phyloP scores from a whole-genome alignment of 192 early-diverging fungal genomes.

The Entomortierella parvispora region DNA sequence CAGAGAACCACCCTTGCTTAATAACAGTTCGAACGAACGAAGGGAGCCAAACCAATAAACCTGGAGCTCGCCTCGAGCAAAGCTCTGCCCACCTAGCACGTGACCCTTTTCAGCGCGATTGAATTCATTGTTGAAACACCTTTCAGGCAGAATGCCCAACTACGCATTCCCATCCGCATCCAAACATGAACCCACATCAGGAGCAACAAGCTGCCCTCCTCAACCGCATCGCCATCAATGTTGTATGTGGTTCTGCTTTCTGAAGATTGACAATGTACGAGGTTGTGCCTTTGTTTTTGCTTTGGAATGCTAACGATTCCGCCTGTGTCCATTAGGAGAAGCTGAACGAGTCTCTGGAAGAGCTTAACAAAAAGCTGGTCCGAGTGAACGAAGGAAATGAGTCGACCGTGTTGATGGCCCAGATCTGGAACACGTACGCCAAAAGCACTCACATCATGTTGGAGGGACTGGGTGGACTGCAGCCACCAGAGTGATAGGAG shows the following conservation, averaged over 20 bases:
- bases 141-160: not conserved
- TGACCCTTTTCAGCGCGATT: no score
- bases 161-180: not conserved
- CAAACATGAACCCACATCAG: slow-evolving; percentile 47
- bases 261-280: not conserved
- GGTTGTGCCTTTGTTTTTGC: not conserved
- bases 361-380: slow-evolving; percentile 35
- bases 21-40: no score
- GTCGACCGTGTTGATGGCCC: slow-evolving; percentile 26
- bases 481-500: slow-evolving; percentile 37
- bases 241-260: not conserved
- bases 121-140: no score
- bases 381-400: slow-evolving; percentile 31
- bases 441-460: slow-evolving; percentile 44
- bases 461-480: slow-evolving; percentile 39
- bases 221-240: slow-evolving; percentile 47
- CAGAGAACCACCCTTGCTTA: slow-evolving; percentile 54
- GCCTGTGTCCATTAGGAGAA: slow-evolving; percentile 20
- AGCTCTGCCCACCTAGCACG: no score
- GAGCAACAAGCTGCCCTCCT: slow-evolving; percentile 46
- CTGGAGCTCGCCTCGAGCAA: no score
- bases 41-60: no score
- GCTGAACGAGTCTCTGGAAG: slow-evolving; percentile 36
- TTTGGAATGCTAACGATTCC: not conserved
- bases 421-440: slow-evolving; percentile 41